Percentiles rank a stretch among this genome's conserved stretches.
phyloP scores from a whole-genome alignment of 1,284 basidiomycete genomes.

The Rhodotorula sp. region DNA sequence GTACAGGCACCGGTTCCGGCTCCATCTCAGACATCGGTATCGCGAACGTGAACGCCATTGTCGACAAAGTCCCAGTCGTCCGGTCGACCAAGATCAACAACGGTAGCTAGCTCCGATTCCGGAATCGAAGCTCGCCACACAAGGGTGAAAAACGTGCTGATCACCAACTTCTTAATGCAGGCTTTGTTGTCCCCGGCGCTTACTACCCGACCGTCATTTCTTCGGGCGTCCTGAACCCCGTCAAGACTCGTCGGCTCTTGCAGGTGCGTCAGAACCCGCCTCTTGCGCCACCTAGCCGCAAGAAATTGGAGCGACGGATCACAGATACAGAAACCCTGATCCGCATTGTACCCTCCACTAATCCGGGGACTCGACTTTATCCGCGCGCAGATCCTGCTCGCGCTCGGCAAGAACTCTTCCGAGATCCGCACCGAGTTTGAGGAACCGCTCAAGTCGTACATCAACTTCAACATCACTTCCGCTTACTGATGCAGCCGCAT shows the following conservation, averaged over 20 bases:
- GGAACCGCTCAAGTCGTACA: neutral
- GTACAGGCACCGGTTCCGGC: slow-evolving; percentile 42
- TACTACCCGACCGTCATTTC: slow-evolving; percentile 17
- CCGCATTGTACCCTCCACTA: too few relatives aligned
- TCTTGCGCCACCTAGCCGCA: too few relatives aligned
- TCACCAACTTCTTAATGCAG: too few relatives aligned
- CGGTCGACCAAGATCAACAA: slow-evolving; percentile 31
- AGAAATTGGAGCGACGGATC: too few relatives aligned
- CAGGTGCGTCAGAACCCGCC: slow-evolving; percentile 14
- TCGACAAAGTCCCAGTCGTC: slow-evolving; percentile 23
- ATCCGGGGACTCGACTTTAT: neutral
- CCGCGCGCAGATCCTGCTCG: slow-evolving; percentile 4
- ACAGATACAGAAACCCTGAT: too few relatives aligned
- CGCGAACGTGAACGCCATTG: slow-evolving; percentile 16
- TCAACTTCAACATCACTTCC: neutral
- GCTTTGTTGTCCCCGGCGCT: slow-evolving; percentile 1
- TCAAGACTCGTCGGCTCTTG: slow-evolving; percentile 33
- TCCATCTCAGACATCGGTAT: slow-evolving; percentile 9
- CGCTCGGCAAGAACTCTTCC: neutral
- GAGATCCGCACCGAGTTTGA: slow-evolving; percentile 10
- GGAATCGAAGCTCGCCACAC: too few relatives aligned
- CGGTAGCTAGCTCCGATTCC: neutral
- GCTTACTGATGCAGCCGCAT: neutral
- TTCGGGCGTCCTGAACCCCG: slow-evolving; percentile 36
- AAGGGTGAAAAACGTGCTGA: too few relatives aligned